phyloP scores from a whole-genome alignment of 768 basidiomycete genomes.

The Mycena galopus region DNA sequence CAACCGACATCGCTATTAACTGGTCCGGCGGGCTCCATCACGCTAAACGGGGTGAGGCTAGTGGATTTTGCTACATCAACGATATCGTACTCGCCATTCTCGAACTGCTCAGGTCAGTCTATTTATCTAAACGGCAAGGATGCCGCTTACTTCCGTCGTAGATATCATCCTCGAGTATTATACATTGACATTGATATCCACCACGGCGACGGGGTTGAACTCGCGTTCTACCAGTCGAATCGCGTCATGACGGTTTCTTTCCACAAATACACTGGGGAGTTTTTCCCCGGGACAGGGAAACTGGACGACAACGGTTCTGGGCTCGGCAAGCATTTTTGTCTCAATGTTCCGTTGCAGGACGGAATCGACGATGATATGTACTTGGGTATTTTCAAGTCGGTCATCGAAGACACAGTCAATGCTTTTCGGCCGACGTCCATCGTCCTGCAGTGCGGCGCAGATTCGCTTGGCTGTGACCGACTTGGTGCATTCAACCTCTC shows the following conservation, averaged over 20 bases:
- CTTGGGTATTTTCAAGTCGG: constrained; percentile 93
- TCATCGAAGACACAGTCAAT: constrained; percentile 93
- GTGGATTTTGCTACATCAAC: constrained; percentile 98
- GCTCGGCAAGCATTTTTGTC: constrained; percentile 93
- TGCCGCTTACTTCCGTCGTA: constrained; percentile 45
- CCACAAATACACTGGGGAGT: constrained; percentile 98
- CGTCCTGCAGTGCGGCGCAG: constrained; percentile 97
- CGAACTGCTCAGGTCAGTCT: constrained; percentile 83
- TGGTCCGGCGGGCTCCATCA: constrained; percentile 99
- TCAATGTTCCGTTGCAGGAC: constrained; percentile 96
- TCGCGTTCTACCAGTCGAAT: constrained; percentile 97
- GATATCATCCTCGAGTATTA: constrained; percentile 92
- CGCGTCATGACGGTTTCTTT: constrained; percentile 99
- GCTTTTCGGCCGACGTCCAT: constrained; percentile 91
- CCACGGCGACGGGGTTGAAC: constrained; percentile 98
- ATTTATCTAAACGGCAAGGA: background rate
- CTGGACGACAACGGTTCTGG: constrained; percentile 91
- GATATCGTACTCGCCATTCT: constrained; percentile 96
- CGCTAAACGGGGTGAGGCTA: constrained; percentile 97
- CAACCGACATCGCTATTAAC: constrained; percentile 97
- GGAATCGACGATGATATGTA: constrained; percentile 99
- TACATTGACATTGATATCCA: constrained; percentile 99
- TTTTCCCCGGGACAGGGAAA: constrained; percentile 98
- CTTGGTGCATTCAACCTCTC: constrained; percentile 98
- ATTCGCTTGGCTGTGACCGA: constrained; percentile 94